Evolutionary conservation across 805 yeast genomes (phyloP).

Genomic region (Saturnispora saitoi): DNA sequence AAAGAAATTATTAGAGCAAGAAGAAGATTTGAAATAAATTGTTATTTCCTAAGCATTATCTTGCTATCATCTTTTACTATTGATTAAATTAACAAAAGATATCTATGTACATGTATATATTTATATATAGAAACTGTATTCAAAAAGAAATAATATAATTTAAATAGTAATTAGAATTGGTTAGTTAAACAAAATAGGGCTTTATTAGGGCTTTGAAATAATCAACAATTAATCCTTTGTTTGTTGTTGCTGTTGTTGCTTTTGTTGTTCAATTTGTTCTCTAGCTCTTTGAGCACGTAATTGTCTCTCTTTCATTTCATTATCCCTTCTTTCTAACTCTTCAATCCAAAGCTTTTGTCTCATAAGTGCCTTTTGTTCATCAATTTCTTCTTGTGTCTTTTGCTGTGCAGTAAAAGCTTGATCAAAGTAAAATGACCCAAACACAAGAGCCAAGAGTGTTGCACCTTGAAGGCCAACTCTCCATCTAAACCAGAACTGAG

Average conservation of each 20-base stretch:
- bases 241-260: not conserved
- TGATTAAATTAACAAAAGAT: not conserved
- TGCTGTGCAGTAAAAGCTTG: slow-evolving; percentile 33
- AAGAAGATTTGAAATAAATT: not conserved
- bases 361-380: slow-evolving; percentile 70
- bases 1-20: slow-evolving; percentile 25
- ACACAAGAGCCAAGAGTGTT: slow-evolving; percentile 73
- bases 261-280: slow-evolving; percentile 17
- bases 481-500: slow-evolving; percentile 83
- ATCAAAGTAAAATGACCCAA: slow-evolving; percentile 69
- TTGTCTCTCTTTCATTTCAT: slow-evolving; percentile 57
- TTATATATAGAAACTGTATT: not conserved
- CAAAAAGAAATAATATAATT: not conserved
- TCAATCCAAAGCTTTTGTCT: slow-evolving; percentile 87
- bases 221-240: no score
- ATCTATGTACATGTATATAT: not conserved
- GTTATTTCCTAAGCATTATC: no score
- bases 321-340: slow-evolving; percentile 82
- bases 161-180: not conserved
- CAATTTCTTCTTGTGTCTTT: slow-evolving; percentile 51
- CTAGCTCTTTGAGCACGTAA: slow-evolving; percentile 58
- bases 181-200: no score
- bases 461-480: slow-evolving; percentile 82
- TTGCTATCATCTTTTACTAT: no score
- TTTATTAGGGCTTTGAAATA: no score